Evolutionary conservation across 1,284 basidiomycete genomes (phyloP), one percentile per base, ranked within the genome.

Genomic region (Tilletiaria anomala): DNA sequence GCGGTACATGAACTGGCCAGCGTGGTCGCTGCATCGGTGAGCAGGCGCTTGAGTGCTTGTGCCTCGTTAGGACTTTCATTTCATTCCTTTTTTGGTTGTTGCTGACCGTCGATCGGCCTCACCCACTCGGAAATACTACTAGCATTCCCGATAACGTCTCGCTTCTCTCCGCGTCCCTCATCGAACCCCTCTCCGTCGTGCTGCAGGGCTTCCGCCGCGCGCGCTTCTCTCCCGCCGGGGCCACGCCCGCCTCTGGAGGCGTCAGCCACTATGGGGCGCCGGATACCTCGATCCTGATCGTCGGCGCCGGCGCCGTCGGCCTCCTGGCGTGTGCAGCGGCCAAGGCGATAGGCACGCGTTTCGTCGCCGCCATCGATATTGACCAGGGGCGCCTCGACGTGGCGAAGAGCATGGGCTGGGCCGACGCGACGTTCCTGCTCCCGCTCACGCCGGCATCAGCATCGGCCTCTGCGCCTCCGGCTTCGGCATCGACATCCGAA

Each of bases 281-380:
- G 1, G 78, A 77, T 17, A 76, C 82, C 50, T 74, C 76, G 36
- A 78, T 91, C 33, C 78, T 93, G 53, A 82, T 94, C 39, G 80
- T 87, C 50, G 89, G 89, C 39, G 83, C 83, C 14, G 88, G 88
- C 39, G 79, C 89, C 3, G 89, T 94, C 60, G 89, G 88, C 29
- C 75, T 91, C 37, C 78, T 94, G 36, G 83, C 84, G 0, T 83
- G 80, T 60, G 61, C 61, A 3, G 54, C 65, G 12, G 55, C 58
- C 1, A 57, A 55, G 40, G 60, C 57, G 5, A 48, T 47, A 20
- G 61, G 59, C 5, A 63, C 62, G 2, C 51, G 50, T 12, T 56
- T 47, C 23, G 54, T 56, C 5, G 54, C 50, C 14, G 54, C 53
- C 0, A 48, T 53, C 12, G 56, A 59, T 35, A 56, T 59, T 37